Percentiles rank a stretch among this genome's conserved stretches.
Conservation (phyloP, 805 yeast genomes). For the Monosporozyma unispora region DNA sequence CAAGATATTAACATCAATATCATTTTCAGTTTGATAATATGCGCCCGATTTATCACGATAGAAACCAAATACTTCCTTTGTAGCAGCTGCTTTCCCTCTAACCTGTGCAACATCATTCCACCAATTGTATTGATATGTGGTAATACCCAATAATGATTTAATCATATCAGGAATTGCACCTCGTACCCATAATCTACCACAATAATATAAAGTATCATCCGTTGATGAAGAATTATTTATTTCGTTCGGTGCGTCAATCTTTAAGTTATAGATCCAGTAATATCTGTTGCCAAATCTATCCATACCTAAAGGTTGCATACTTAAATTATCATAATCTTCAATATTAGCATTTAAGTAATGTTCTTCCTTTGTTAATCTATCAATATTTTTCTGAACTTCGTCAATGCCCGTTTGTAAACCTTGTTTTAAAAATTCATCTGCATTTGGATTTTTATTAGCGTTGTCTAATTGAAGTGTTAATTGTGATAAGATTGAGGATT, state of each 20-base stretch:
- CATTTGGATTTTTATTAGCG: not conserved
- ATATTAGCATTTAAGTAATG: slow-evolving; percentile 10
- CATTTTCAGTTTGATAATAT: slow-evolving; percentile 13
- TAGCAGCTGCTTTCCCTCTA: slow-evolving; percentile 15
- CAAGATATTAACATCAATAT: slow-evolving; percentile 13
- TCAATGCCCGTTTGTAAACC: not conserved
- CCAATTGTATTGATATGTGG: slow-evolving; percentile 17
- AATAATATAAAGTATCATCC: slow-evolving; percentile 37
- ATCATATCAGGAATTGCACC: slow-evolving; percentile 62
- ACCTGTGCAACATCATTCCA: slow-evolving; percentile 21
- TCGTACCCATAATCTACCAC: slow-evolving; percentile 78
- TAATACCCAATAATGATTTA: slow-evolving; percentile 25
- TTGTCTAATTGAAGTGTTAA: not conserved
- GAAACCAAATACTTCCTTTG: slow-evolving; percentile 20
- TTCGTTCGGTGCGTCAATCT: slow-evolving; percentile 42
- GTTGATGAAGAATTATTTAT: not conserved
- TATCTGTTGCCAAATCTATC: slow-evolving; percentile 78
- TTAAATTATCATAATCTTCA: slow-evolving; percentile 13
- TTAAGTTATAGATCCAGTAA: slow-evolving; percentile 69
- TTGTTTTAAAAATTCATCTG: not conserved
- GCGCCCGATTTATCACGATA: slow-evolving; percentile 14
- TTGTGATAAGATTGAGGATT: not conserved
- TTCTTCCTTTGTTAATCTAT: slow-evolving; percentile 1
- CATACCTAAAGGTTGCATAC: slow-evolving; percentile 55
- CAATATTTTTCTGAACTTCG: not conserved